phyloP scores from a whole-genome alignment of 2,329 filamentous ascomycete genomes.

The Pyricularia pennisetigena region DNA sequence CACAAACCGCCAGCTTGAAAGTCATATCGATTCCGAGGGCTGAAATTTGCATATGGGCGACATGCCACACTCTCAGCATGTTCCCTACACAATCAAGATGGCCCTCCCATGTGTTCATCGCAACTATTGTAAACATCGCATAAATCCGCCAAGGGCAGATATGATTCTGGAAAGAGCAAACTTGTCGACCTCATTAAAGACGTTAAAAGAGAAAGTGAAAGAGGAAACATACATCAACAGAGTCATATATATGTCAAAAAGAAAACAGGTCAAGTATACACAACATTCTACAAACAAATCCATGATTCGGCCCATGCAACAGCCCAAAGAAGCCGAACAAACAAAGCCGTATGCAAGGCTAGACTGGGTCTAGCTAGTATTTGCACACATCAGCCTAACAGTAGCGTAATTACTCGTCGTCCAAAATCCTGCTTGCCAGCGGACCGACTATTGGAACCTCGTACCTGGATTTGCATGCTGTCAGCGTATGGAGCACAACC shows the following conservation, averaged over 20 bases:
- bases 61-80: neutral
- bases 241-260: neutral
- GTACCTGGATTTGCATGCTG: slow-evolving; percentile 40
- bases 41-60: neutral
- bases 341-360: neutral
- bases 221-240: neutral
- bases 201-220: neutral
- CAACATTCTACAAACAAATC: neutral
- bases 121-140: neutral
- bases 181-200: neutral
- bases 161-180: neutral
- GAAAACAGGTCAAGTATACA: neutral
- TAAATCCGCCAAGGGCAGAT: neutral
- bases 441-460: slow-evolving; percentile 82
- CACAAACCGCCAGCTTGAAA: neutral
- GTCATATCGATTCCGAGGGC: neutral
- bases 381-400: slow-evolving; percentile 6
- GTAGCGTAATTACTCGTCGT: slow-evolving; percentile 52
- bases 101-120: neutral
- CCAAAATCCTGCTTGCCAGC: slow-evolving; percentile 80
- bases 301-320: neutral
- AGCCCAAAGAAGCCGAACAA: neutral
- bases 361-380: slow-evolving; percentile 1
- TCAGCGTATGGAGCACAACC: slow-evolving; percentile 2
- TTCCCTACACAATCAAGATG: neutral